phyloP scores from a whole-genome alignment of 345 rosid genomes.

The Excoecaria agallocha region DNA sequence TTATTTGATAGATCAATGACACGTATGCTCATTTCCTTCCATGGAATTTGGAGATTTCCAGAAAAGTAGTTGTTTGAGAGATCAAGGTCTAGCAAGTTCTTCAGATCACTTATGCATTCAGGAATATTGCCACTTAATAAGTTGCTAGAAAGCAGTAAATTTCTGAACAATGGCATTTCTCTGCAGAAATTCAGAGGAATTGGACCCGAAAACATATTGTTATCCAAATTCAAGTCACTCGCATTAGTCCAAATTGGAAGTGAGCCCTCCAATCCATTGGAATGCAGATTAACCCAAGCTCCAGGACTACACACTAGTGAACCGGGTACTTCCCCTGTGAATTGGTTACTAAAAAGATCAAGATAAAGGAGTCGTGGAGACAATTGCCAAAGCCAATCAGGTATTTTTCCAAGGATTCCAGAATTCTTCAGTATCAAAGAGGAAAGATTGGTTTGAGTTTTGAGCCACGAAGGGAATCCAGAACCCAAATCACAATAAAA shows the following conservation, averaged over 20 bases:
- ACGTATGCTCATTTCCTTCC: neutral
- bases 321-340: constrained; percentile 15
- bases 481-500: constrained; percentile 10
- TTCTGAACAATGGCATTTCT: neutral
- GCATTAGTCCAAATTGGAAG: constrained; percentile 52
- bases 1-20: constrained; percentile 44
- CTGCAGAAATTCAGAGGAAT: neutral
- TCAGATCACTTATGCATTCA: constrained; percentile 8
- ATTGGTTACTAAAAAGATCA: constrained; percentile 15
- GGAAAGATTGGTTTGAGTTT: constrained; percentile 11
- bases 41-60: constrained; percentile 34
- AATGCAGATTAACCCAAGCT: constrained; percentile 27
- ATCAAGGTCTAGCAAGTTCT: constrained; percentile 2
- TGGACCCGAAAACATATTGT: constrained; percentile 48
- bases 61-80: constrained; percentile 26
- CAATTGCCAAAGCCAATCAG: constrained; percentile 18
- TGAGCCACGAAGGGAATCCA: constrained; percentile 16
- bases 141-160: constrained; percentile 23
- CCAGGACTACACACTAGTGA: neutral
- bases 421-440: constrained; percentile 2
- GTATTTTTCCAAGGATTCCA: constrained; percentile 10
- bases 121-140: constrained; percentile 23
- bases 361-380: neutral
- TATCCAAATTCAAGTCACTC: constrained; percentile 36
- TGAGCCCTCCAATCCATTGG: constrained; percentile 46